phyloP scores from a whole-genome alignment of 2,329 filamentous ascomycete genomes.

The Beauveria caledonica region DNA sequence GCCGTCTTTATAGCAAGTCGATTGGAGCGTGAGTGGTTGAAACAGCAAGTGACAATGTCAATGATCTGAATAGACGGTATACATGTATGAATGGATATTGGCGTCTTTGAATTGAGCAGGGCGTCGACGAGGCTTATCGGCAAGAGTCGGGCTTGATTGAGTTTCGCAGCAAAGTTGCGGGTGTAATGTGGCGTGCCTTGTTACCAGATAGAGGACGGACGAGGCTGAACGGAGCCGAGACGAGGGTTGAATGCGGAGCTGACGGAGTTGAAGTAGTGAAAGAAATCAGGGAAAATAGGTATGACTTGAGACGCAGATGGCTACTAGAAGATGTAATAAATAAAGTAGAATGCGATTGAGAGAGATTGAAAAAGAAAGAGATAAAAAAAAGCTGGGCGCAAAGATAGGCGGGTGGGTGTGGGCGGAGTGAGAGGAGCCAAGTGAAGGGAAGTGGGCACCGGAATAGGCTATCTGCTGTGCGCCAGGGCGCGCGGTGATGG shows the following conservation, averaged over 20 bases:
- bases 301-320: not conserved
- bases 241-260: not conserved
- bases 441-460: not conserved
- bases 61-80: not conserved
- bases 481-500: not conserved
- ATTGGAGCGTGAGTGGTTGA: not conserved
- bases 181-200: not conserved
- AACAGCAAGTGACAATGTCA: not conserved
- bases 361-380: not conserved
- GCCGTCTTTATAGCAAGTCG: not conserved
- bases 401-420: constrained; percentile 4
- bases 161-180: not conserved
- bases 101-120: not conserved
- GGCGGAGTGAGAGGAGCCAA: constrained; percentile 5
- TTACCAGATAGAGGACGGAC: not conserved
- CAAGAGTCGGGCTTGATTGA: not conserved
- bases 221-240: not conserved
- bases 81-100: not conserved
- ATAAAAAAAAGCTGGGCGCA: not conserved
- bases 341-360: not conserved
- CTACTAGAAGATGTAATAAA: not conserved
- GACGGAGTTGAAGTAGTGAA: not conserved
- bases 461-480: not conserved
- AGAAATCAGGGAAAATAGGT: not conserved
- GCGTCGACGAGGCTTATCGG: not conserved